Conservation (phyloP, 2,329 filamentous ascomycete genomes). For the Xylariaceae sp. region DNA sequence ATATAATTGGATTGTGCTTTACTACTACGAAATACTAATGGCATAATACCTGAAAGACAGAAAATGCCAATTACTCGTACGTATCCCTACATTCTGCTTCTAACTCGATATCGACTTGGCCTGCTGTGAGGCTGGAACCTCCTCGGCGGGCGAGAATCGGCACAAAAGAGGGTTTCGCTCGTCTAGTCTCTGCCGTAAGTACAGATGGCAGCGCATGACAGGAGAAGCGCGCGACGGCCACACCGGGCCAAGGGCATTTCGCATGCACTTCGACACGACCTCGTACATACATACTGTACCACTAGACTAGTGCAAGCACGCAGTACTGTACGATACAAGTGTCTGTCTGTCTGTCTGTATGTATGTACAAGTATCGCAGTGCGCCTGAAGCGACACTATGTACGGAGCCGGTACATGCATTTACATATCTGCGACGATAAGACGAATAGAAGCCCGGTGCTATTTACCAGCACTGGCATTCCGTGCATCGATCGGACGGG, state of each 20-base stretch:
- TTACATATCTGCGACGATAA: background rate
- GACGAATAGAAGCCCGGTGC: background rate
- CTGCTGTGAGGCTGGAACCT: background rate
- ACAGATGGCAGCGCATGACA: background rate
- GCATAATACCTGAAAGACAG: background rate
- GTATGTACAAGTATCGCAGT: background rate
- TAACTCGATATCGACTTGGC: background rate
- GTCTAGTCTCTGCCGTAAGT: background rate
- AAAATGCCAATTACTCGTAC: background rate
- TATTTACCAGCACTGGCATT: background rate
- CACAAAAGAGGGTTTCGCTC: background rate
- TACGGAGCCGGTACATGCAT: background rate
- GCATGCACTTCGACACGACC: background rate
- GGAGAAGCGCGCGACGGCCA: background rate
- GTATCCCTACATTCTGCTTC: background rate
- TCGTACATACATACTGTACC: background rate
- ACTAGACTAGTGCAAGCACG: background rate
- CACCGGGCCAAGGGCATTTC: background rate
- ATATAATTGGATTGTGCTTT: background rate
- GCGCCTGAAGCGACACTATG: background rate
- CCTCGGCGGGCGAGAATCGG: background rate
- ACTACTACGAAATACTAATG: no score
- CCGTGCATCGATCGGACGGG: background rate
- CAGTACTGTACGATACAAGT: no score
- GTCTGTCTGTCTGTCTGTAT: no score